Base-by-base conservation (phyloP, 2,329 filamentous ascomycete genomes). In the Arthrobotrys sphaeroides region DNA sequence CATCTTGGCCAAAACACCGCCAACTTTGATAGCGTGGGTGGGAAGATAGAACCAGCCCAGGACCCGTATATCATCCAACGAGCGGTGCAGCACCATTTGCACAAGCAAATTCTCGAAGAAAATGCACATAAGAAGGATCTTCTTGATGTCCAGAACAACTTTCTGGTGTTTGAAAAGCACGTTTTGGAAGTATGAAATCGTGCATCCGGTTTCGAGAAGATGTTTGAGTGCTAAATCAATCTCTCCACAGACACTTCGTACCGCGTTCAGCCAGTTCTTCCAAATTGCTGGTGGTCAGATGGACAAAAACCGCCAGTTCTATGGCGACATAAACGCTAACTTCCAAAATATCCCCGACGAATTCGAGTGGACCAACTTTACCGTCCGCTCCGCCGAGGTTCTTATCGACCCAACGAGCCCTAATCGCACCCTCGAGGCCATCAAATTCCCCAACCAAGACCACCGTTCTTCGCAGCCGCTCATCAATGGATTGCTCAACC, bases 51-150 rank as follows among this genome's bases (percentile, higher is more conserved):
- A 45, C 88, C 92, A 1, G 81, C 84, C 10, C 89, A 97, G 33
- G 95, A 99, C 82, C 95, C 95, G 3, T 99, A 98, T 81, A 87
- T 98, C 68, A 82, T 98, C 49, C 88, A 90, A 80, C 90, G 94
- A 31, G 91, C 92, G 73, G 89, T 97, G 70, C 84, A 92, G 78
- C 88, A 97, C 84, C 90, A 93, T 45, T 86, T 99, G 66, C 90
- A 92, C 86, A 94, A 91, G 85, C 95, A 99, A 84, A 88, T 98
- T 36, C 85, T 92, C 51, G 93, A 97, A 81, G 95, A 99, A 85
- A 99, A 99, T 86, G 96, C 94, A 85, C 94, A 96, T 84, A 89
- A 90, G 78, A 92, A 96, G 81, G 95, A 99, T 81, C 87, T 98
- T 69, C 87, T 99, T 77, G 88, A 90, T 7, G 91, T 97, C n/a